Percentiles rank a stretch among this genome's conserved stretches.
Conservation (phyloP, 2,329 filamentous ascomycete species). For the Massarina eburnea region DNA sequence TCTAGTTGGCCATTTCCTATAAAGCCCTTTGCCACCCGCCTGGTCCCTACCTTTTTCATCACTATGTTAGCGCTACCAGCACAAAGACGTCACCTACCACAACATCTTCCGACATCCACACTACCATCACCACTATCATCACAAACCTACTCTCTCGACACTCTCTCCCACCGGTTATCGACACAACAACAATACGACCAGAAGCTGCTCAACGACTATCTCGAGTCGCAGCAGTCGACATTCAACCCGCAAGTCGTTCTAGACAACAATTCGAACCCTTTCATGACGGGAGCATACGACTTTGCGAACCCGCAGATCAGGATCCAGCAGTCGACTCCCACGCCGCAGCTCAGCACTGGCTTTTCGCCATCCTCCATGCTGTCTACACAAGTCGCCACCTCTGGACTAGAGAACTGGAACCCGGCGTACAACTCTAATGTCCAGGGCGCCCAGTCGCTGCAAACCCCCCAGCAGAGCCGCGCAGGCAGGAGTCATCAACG, state of each 20-base stretch:
- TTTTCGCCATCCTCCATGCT: slow-evolving; percentile 36
- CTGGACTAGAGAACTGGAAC: slow-evolving; percentile 36
- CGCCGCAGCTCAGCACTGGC: slow-evolving; percentile 34
- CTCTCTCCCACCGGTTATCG: slow-evolving; percentile 27
- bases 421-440: slow-evolving; percentile 23
- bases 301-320: slow-evolving; percentile 42
- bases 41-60: slow-evolving; percentile 33
- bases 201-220: slow-evolving; percentile 41
- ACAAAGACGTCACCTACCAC: slow-evolving; percentile 40
- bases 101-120: slow-evolving; percentile 18
- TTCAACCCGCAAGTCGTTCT: slow-evolving; percentile 17
- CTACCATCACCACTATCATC: slow-evolving; percentile 34
- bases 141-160: slow-evolving; percentile 32
- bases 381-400: slow-evolving; percentile 22
- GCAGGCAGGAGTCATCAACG: slow-evolving; percentile 38
- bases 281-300: slow-evolving; percentile 38
- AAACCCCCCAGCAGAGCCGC: slow-evolving; percentile 34
- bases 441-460: slow-evolving; percentile 34
- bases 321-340: slow-evolving; percentile 45
- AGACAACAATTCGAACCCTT: slow-evolving; percentile 25
- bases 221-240: slow-evolving; percentile 38
- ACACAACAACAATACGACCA: slow-evolving; percentile 31
- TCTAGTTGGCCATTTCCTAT: slow-evolving; percentile 17
- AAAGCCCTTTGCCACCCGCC: slow-evolving; percentile 43
- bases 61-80: slow-evolving; percentile 42